A percentile compares a stretch with the other conserved stretches of the same genome.
These are phyloP conservation scores for Neurospora sp. DNA, from an alignment of 495 filamentous ascomycete genomes.

Conservation along the genomic window DNA sequence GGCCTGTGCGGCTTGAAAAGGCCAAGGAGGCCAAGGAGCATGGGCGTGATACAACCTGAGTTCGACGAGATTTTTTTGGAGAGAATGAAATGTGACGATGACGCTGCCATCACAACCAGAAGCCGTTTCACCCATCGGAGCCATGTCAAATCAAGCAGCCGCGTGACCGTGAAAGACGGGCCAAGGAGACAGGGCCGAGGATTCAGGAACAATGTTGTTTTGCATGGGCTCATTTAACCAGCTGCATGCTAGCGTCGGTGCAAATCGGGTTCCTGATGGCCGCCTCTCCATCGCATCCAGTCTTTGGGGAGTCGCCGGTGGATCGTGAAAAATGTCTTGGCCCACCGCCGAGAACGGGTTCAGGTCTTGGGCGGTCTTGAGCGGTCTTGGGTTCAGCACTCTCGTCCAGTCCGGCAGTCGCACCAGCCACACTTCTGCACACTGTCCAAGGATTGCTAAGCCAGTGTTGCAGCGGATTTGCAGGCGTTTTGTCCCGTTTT, in stretches of 20 bases:
- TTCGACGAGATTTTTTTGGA: background rate
- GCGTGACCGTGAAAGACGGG: background rate
- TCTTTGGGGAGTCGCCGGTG: background rate
- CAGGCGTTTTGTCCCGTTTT: background rate
- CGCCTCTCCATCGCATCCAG: background rate
- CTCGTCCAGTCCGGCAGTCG: conserved; percentile 9
- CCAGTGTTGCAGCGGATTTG: background rate
- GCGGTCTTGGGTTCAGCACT: background rate
- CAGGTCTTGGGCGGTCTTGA: background rate
- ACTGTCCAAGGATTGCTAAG: background rate
- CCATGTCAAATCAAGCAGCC: background rate
- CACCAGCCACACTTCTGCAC: conserved; percentile 12
- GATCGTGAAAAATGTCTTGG: background rate
- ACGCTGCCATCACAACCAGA: background rate
- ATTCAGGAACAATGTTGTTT: background rate
- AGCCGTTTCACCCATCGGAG: background rate
- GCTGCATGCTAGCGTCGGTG: background rate
- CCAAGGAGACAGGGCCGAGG: background rate
- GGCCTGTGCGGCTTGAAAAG: background rate
- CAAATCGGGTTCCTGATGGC: background rate
- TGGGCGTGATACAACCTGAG: background rate
- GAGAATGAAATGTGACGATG: background rate
- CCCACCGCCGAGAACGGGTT: background rate
- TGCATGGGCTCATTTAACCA: background rate
- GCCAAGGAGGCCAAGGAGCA: background rate